Percentiles rank a stretch among this genome's conserved stretches.
These are phyloP conservation scores for Heterobasidion annosum DNA, from an alignment of 1,284 basidiomycete genomes.

Conservation along the genomic window DNA sequence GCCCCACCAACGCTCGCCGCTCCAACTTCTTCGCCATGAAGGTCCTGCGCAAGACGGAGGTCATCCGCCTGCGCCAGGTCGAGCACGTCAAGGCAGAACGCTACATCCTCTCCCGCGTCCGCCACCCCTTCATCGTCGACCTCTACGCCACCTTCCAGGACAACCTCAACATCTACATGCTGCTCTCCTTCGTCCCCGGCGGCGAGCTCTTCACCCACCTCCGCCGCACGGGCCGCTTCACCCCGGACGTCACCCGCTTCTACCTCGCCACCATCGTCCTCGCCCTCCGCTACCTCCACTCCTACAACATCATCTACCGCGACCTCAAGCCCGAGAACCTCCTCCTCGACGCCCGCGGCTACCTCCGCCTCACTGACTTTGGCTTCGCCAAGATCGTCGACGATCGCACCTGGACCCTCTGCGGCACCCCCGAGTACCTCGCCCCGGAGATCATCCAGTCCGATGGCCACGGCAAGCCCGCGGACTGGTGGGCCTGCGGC, in stretches of 20 bases:
- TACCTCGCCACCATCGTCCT: constrained; percentile 97
- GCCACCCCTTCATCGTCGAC: constrained; percentile 78
- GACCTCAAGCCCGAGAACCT: constrained; percentile 99
- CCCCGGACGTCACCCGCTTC: constrained; percentile 96
- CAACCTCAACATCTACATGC: constrained; percentile 94
- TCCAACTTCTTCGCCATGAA: constrained; percentile 86
- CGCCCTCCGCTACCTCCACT: constrained; percentile 94
- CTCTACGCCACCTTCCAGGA: constrained; percentile 96
- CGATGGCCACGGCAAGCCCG: constrained; percentile 96
- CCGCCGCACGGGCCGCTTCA: constrained; percentile 89
- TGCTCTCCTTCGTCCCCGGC: constrained; percentile 97
- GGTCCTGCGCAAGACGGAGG: constrained; percentile 86
- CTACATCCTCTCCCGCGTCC: constrained; percentile 84
- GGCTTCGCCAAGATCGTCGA: constrained; percentile 98
- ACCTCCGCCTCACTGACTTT: constrained; percentile 96
- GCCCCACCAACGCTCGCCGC: constrained; percentile 34
- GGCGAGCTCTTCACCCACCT: constrained; percentile 96
- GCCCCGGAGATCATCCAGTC: constrained; percentile 95
- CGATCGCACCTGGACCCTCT: constrained; percentile 98
- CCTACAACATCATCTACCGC: constrained; percentile 97
- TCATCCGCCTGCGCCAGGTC: constrained; percentile 93
- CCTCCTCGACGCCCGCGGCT: constrained; percentile 89
- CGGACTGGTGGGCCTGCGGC: constrained; percentile 99
- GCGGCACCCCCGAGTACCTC: constrained; percentile 96
- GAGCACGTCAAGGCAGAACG: constrained; percentile 98